These are phyloP conservation scores for Tremella yokohamensis DNA, from an alignment of 768 basidiomycete species.

Conservation along the genomic window DNA sequence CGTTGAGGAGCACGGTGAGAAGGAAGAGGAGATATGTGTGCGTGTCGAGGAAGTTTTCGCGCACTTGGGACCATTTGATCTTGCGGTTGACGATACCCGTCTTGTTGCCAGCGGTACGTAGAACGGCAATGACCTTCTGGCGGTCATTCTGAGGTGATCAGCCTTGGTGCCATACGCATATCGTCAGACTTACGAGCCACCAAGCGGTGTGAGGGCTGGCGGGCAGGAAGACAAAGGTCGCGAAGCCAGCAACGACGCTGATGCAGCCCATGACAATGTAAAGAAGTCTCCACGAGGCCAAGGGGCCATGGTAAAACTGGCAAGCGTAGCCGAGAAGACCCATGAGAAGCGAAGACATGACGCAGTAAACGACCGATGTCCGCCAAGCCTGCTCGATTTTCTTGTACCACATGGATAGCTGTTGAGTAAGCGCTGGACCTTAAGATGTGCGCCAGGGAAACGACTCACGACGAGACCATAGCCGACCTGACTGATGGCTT, in stretches of 20 bases:
- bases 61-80: conserved; percentile 19
- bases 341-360: conserved; percentile 33
- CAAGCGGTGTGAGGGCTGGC: conserved; percentile 28
- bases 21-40: conserved; percentile 29
- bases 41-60: conserved; percentile 36
- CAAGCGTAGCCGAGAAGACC: conserved; percentile 27
- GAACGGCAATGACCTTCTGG: conserved; percentile 31
- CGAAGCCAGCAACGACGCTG: conserved; percentile 27
- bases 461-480: no score
- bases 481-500: not conserved
- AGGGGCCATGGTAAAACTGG: no score
- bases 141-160: conserved; percentile 18
- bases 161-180: no score
- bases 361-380: conserved; percentile 35
- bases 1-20: no score
- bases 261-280: conserved; percentile 33
- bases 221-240: conserved; percentile 28
- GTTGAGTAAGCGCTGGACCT: no score
- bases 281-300: conserved; percentile 24
- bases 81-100: conserved; percentile 34
- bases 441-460: no score
- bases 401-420: no score
- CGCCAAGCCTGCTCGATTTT: not conserved
- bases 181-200: conserved; percentile 29
- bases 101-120: conserved; percentile 21